Evolutionary conservation across 495 filamentous ascomycete species (phyloP).

Genomic region (Lophiotrema nucula): DNA sequence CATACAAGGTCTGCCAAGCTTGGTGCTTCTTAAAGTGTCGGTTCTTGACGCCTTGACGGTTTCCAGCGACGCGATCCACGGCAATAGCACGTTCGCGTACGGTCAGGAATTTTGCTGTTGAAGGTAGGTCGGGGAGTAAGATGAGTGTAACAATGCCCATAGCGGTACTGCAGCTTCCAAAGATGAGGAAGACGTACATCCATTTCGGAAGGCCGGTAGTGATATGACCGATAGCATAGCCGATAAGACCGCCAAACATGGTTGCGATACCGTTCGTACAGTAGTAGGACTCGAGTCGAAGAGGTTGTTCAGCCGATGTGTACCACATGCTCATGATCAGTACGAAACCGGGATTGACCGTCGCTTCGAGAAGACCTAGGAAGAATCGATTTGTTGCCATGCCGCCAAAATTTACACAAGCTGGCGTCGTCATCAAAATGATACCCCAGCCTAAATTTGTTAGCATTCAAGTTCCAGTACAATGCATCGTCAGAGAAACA

Average conservation of each 20-base stretch:
- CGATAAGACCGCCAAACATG: constrained; percentile 51
- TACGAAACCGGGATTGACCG: constrained; percentile 55
- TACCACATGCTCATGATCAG: constrained; percentile 61
- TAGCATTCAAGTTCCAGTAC: not conserved
- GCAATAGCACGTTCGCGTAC: constrained; percentile 46
- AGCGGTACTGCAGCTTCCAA: constrained; percentile 44
- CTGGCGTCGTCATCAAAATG: constrained; percentile 49
- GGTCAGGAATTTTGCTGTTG: constrained; percentile 48
- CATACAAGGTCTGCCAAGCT: constrained; percentile 48
- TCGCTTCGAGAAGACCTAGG: constrained; percentile 34
- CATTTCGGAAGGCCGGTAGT: constrained; percentile 43
- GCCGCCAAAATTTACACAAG: constrained; percentile 45
- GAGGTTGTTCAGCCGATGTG: constrained; percentile 51
- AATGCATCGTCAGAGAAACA: not conserved
- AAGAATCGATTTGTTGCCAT: constrained; percentile 37
- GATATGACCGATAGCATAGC: constrained; percentile 55
- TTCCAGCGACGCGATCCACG: constrained; percentile 47
- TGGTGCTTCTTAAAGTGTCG: constrained; percentile 51
- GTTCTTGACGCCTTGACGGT: constrained; percentile 51
- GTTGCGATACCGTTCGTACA: constrained; percentile 57
- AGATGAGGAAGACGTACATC: constrained; percentile 54
- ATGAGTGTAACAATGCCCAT: constrained; percentile 43
- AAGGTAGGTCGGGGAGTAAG: constrained; percentile 48
- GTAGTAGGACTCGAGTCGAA: constrained; percentile 56
- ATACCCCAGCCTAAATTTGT: constrained; percentile 42